These are phyloP conservation scores for Fonsecaea erecta DNA, from an alignment of 2,329 filamentous ascomycete species.

Conservation along the genomic window DNA sequence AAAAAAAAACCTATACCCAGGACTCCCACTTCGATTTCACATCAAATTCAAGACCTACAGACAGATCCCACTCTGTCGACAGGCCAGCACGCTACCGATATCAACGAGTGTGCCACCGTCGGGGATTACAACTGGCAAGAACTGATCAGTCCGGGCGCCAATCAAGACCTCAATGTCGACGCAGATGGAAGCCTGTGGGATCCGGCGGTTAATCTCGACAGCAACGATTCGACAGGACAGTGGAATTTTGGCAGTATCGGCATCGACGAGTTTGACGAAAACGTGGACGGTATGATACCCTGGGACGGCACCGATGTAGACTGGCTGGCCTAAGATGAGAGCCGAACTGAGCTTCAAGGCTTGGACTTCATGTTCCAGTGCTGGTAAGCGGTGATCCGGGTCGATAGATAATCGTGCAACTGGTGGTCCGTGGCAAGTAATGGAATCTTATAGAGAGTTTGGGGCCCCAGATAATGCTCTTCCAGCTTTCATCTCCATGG, in stretches of 20 bases:
- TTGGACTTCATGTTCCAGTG: neutral
- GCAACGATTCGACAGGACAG: neutral
- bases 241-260: slow-evolving; percentile 1
- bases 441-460: neutral
- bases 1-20: neutral
- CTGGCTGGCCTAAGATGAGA: neutral
- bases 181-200: neutral
- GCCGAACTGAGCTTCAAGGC: neutral
- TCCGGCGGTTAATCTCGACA: neutral
- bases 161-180: neutral
- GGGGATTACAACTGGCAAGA: neutral
- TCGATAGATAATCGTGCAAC: no score
- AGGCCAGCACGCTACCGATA: neutral
- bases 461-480: neutral
- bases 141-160: neutral
- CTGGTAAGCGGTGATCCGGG: neutral
- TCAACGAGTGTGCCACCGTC: neutral
- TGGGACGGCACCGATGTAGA: neutral
- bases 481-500: neutral
- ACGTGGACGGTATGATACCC: neutral
- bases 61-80: neutral
- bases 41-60: neutral
- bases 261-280: neutral
- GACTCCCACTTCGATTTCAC: neutral
- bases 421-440: neutral